Conservation (phyloP, 495 filamentous ascomycete species). For the Talaromyces stipitatus region DNA sequence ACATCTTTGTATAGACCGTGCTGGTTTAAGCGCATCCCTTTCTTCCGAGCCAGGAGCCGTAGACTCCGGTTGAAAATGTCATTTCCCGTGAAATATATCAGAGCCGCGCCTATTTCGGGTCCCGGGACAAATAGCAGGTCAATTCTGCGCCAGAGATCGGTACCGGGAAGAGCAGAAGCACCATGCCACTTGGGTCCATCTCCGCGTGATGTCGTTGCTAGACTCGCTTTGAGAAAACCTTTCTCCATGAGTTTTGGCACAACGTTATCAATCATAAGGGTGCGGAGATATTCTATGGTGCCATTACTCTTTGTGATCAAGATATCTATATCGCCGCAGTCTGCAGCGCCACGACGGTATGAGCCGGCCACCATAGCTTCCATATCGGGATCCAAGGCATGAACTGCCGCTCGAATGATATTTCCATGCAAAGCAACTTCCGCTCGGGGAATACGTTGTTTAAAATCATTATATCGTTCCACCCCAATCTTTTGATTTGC, state of each 20-base stretch:
- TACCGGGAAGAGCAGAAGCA: slow-evolving; percentile 58
- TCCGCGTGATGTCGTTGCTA: slow-evolving; percentile 36
- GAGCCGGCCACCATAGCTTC: slow-evolving; percentile 74
- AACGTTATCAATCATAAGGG: slow-evolving; percentile 54
- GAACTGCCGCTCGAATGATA: slow-evolving; percentile 56
- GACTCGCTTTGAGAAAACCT: slow-evolving; percentile 52
- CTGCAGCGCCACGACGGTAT: slow-evolving; percentile 70
- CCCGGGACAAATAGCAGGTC: slow-evolving; percentile 84
- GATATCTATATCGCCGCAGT: slow-evolving; percentile 77
- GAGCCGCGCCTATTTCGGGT: slow-evolving; percentile 73
- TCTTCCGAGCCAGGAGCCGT: slow-evolving; percentile 73
- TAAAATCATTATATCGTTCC: slow-evolving; percentile 75
- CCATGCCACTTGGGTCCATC: slow-evolving; percentile 81
- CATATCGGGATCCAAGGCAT: slow-evolving; percentile 52
- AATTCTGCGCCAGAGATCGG: slow-evolving; percentile 64
- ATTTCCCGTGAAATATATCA: slow-evolving; percentile 95
- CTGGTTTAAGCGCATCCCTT: slow-evolving; percentile 83
- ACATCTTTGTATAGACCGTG: slow-evolving; percentile 72
- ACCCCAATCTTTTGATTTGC: slow-evolving; percentile 72
- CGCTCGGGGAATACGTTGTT: slow-evolving; percentile 68
- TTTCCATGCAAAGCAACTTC: slow-evolving; percentile 68
- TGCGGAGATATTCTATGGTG: slow-evolving; percentile 48
- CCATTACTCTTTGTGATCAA: slow-evolving; percentile 70
- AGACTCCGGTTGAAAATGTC: slow-evolving; percentile 94
- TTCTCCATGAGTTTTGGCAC: slow-evolving; percentile 51